phyloP scores from a whole-genome alignment of 208 protist genomes.

The Porcisia deanei region DNA sequence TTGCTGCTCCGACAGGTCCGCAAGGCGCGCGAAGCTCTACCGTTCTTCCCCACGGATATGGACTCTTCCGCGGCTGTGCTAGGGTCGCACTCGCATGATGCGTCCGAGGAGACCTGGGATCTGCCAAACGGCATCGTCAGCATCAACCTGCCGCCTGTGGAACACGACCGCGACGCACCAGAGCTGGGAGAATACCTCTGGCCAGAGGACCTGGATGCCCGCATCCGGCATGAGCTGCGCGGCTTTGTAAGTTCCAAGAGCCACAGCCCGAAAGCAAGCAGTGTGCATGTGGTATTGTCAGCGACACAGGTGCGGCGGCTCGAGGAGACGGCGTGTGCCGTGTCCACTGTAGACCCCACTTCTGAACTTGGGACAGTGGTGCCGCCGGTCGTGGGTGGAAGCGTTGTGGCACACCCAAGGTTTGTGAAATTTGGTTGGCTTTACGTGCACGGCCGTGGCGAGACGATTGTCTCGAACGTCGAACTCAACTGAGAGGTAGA shows the following conservation, averaged over 20 bases:
- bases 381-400: neutral
- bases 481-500: slow-evolving; percentile 6
- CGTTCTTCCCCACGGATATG: neutral
- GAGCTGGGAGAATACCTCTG: slow-evolving; percentile 36
- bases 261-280: neutral
- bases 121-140: slow-evolving; percentile 1
- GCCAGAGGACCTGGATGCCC: slow-evolving; percentile 37
- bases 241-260: slow-evolving; percentile 13
- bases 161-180: slow-evolving; percentile 11
- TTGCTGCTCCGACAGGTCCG: neutral
- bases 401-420: slow-evolving; percentile 15
- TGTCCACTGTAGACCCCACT: neutral
- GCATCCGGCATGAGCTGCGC: slow-evolving; percentile 51
- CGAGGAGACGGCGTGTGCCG: slow-evolving; percentile 9
- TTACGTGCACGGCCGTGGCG: slow-evolving; percentile 32
- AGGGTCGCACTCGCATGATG: neutral
- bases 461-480: slow-evolving; percentile 8
- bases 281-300: slow-evolving; percentile 18
- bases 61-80: neutral
- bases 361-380: neutral
- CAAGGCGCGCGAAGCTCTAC: slow-evolving; percentile 1
- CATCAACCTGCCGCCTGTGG: slow-evolving; percentile 5
- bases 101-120: neutral
- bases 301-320: slow-evolving; percentile 12
- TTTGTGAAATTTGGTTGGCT: slow-evolving; percentile 19